These are phyloP conservation scores for Capniomyces stellatus DNA, from an alignment of 371 early-diverging fungal species.

Conservation along the genomic window DNA sequence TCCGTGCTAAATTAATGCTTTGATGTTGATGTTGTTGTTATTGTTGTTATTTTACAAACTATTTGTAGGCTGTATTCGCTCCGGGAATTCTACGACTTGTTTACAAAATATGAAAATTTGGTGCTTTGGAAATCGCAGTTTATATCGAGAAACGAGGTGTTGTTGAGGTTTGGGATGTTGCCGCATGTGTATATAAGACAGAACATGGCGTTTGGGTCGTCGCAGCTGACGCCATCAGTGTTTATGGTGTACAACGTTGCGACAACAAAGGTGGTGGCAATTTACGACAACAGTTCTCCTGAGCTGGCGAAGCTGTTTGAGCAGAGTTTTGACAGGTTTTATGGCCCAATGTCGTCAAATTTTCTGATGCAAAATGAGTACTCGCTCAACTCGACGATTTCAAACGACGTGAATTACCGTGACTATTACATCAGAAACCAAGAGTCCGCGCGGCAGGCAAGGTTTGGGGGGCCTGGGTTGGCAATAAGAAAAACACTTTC, in stretches of 20 bases:
- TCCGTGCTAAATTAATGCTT: too few relatives aligned
- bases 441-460: neutral
- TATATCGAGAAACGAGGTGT: constrained; percentile 7
- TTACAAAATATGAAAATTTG: constrained; percentile 20
- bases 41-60: neutral
- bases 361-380: neutral
- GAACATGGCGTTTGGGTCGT: constrained; percentile 8
- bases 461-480: constrained; percentile 5
- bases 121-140: constrained; percentile 25
- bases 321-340: constrained; percentile 13
- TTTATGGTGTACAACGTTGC: constrained; percentile 19
- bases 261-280: constrained; percentile 7
- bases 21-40: neutral
- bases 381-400: neutral
- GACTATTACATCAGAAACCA: neutral
- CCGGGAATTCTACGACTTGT: constrained; percentile 17
- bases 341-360: constrained; percentile 14
- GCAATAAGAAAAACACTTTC: constrained; percentile 19
- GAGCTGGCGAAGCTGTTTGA: constrained; percentile 6
- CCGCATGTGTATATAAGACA: constrained; percentile 14
- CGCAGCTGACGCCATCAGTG: constrained; percentile 10
- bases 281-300: constrained; percentile 15
- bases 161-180: constrained; percentile 13
- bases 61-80: constrained; percentile 6
- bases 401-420: neutral